Conservation (phyloP, 495 filamentous ascomycete species). For the Lindgomyces ingoldianus region DNA sequence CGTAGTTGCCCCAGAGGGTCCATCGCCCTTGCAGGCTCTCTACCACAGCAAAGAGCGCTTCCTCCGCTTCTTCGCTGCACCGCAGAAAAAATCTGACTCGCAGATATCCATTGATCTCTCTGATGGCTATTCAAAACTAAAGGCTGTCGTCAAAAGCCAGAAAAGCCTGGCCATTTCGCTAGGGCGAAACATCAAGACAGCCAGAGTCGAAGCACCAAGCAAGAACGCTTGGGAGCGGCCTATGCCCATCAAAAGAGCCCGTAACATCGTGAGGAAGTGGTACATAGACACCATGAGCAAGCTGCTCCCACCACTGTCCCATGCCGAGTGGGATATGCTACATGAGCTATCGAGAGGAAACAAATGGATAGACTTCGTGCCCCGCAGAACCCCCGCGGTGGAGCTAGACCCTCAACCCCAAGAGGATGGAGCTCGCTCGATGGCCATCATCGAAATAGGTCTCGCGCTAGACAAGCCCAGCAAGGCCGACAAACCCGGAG, state of each 20-base stretch:
- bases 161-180: not conserved
- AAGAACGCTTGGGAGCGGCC: constrained; percentile 65
- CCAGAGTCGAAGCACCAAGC: constrained; percentile 57
- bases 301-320: constrained; percentile 71
- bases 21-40: constrained; percentile 28
- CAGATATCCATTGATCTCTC: constrained; percentile 28
- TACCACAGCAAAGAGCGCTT: constrained; percentile 32
- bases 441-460: not conserved
- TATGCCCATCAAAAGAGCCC: constrained; percentile 53
- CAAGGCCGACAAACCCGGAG: constrained; percentile 17
- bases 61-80: constrained; percentile 31
- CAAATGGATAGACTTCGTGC: constrained; percentile 48
- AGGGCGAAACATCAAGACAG: constrained; percentile 42
- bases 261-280: constrained; percentile 62
- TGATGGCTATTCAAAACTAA: constrained; percentile 27
- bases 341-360: constrained; percentile 58
- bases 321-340: constrained; percentile 64
- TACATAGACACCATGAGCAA: constrained; percentile 58
- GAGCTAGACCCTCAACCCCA: not conserved
- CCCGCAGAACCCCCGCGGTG: constrained; percentile 6
- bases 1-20: not conserved
- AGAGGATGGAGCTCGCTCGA: not conserved
- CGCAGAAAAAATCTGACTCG: constrained; percentile 43
- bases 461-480: constrained; percentile 18
- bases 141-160: constrained; percentile 34